Conservation (phyloP, 2,329 filamentous ascomycete genomes). For the Pseudocercospora pini-densiflorae region DNA sequence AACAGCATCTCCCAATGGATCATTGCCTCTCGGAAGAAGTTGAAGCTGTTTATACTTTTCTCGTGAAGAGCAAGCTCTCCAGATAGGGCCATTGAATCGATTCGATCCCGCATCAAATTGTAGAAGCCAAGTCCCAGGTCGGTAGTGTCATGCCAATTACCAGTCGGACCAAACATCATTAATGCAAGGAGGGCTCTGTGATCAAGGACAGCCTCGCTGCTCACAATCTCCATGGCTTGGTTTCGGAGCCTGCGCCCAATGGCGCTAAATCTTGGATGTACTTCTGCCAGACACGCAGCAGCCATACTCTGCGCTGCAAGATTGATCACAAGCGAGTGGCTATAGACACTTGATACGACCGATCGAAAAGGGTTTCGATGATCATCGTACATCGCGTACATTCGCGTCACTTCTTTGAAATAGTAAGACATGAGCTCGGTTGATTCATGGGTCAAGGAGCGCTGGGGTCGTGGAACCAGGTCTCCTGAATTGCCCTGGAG, state of each 20-base stretch:
- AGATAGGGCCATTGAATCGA: constrained; percentile 20
- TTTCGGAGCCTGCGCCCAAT: constrained; percentile 31
- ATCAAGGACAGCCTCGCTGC: constrained; percentile 25
- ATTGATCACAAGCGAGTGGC: constrained; percentile 27
- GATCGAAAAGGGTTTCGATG: constrained; percentile 27
- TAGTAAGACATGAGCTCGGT: constrained; percentile 29
- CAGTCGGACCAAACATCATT: constrained; percentile 63
- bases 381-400: constrained; percentile 29
- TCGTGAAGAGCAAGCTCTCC: constrained; percentile 15
- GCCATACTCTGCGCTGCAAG: constrained; percentile 32
- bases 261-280: constrained; percentile 30
- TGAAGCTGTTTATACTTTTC: constrained; percentile 40
- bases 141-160: constrained; percentile 63
- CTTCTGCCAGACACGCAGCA: constrained; percentile 33
- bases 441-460: constrained; percentile 23
- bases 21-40: constrained; percentile 62
- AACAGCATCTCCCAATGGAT: constrained; percentile 62
- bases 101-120: constrained; percentile 35
- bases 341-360: constrained; percentile 27
- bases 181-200: constrained; percentile 54
- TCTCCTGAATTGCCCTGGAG: constrained; percentile 16
- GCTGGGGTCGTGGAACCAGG: constrained; percentile 14
- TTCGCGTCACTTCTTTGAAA: constrained; percentile 28
- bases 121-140: constrained; percentile 59
- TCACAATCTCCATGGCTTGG: constrained; percentile 30